phyloP scores from a whole-genome alignment of 1,284 basidiomycete genomes.

The Tausonia pullulans region DNA sequence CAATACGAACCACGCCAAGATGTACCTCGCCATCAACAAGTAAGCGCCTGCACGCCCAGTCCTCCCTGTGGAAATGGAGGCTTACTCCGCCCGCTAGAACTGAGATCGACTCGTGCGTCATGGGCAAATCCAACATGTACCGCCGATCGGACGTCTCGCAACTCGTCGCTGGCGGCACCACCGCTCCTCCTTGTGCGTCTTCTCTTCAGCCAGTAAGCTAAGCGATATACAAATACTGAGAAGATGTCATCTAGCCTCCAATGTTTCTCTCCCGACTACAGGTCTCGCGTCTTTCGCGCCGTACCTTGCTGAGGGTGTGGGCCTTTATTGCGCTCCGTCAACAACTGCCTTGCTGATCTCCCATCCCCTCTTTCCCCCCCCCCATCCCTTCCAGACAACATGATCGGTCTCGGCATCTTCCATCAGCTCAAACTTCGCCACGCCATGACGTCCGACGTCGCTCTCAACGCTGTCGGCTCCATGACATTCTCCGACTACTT shows the following conservation, averaged over 20 bases:
- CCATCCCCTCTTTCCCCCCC: no score
- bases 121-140: slow-evolving; percentile 94
- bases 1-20: slow-evolving; percentile 95
- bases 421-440: slow-evolving; percentile 78
- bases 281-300: slow-evolving; percentile 61
- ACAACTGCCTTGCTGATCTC: no score
- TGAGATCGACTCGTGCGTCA: slow-evolving; percentile 85
- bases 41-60: slow-evolving; percentile 19
- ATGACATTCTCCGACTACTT: slow-evolving; percentile 74
- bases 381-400: slow-evolving; percentile 52
- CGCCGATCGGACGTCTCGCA: slow-evolving; percentile 71
- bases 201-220: not conserved
- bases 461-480: slow-evolving; percentile 72
- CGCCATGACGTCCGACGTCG: slow-evolving; percentile 75
- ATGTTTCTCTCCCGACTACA: not conserved
- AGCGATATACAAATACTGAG: no score
- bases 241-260: not conserved
- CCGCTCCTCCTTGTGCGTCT: not conserved
- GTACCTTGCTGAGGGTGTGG: slow-evolving; percentile 59
- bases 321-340: no score
- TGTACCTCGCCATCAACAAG: slow-evolving; percentile 92
- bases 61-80: not conserved
- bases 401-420: slow-evolving; percentile 82
- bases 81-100: slow-evolving; percentile 30
- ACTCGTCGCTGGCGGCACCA: slow-evolving; percentile 25